Evolutionary conservation across 169 alveolate species (phyloP).

Genomic region (Plasmodium yoelii): DNA sequence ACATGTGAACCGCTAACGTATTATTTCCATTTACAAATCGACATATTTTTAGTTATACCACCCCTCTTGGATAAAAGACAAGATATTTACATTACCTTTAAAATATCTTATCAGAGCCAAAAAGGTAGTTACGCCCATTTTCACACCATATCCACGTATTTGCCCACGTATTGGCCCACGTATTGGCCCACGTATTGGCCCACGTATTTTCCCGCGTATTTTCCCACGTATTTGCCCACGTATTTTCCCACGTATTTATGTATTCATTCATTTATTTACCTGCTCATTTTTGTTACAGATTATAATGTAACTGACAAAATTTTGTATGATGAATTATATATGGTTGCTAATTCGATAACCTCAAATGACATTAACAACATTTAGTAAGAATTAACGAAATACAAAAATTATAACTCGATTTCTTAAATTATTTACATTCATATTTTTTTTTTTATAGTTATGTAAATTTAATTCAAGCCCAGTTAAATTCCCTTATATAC

Average conservation of each 20-base stretch:
- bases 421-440: not conserved
- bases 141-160: too few relatives aligned
- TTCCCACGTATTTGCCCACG: too few relatives aligned
- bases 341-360: slow-evolving; percentile 63
- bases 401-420: not conserved
- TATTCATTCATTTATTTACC: too few relatives aligned
- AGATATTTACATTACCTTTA: slow-evolving; percentile 49
- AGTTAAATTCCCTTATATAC: slow-evolving; percentile 59
- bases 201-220: too few relatives aligned
- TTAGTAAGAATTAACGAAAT: slow-evolving; percentile 12
- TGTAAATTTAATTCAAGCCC: slow-evolving; percentile 55
- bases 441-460: slow-evolving; percentile 10
- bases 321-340: slow-evolving; percentile 43
- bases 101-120: slow-evolving; percentile 47
- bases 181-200: too few relatives aligned
- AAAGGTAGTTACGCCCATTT: slow-evolving; percentile 18
- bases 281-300: slow-evolving; percentile 13
- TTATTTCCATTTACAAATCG: not conserved
- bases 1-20: not conserved
- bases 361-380: slow-evolving; percentile 44
- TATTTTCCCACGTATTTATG: too few relatives aligned
- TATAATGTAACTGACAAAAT: slow-evolving; percentile 48
- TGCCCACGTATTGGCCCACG: too few relatives aligned
- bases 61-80: slow-evolving; percentile 57
- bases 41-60: slow-evolving; percentile 33